These are phyloP conservation scores for Vitis hybrid DNA, from an alignment of 177 flowering plant genomes.

Conservation along the genomic window DNA sequence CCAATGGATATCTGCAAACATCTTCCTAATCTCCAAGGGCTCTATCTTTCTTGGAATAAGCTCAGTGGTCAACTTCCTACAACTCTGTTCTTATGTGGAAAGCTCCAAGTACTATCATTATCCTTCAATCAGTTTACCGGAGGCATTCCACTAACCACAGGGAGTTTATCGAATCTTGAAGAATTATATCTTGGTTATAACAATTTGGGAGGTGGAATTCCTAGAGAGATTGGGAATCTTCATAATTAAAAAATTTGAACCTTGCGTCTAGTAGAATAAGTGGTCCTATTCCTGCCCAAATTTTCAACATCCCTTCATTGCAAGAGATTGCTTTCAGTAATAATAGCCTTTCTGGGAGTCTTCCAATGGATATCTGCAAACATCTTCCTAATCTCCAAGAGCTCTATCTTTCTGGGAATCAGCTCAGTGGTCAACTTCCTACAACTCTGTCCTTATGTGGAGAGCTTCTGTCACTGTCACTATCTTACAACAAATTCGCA, in stretches of 20 bases:
- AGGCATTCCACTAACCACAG: slow-evolving; percentile 19
- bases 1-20: neutral
- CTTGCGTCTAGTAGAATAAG: neutral
- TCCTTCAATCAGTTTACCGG: neutral
- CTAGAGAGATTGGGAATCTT: slow-evolving; percentile 19
- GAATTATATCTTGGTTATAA: slow-evolving; percentile 15
- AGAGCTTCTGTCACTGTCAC: no score
- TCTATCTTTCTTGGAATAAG: no score
- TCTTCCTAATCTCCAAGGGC: no score
- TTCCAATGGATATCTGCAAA: slow-evolving; percentile 1
- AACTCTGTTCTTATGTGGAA: no score
- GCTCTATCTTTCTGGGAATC: no score
- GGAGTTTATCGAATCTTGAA: slow-evolving; percentile 4
- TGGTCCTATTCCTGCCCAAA: slow-evolving; percentile 9
- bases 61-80: no score
- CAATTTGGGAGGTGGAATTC: slow-evolving; percentile 21
- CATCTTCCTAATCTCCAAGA: no score
- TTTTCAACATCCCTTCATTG: slow-evolving; percentile 9
- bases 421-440: no score
- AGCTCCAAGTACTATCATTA: neutral
- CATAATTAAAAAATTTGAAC: slow-evolving; percentile 9
- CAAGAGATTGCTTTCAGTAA: neutral
- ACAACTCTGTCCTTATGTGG: no score
- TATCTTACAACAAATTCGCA: no score
- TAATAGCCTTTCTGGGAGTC: neutral